Percentiles rank a stretch among this genome's conserved stretches.
Evolutionary conservation across 23 red algal genomes (phyloP).

Genomic region (Gracilaria domingensis): DNA sequence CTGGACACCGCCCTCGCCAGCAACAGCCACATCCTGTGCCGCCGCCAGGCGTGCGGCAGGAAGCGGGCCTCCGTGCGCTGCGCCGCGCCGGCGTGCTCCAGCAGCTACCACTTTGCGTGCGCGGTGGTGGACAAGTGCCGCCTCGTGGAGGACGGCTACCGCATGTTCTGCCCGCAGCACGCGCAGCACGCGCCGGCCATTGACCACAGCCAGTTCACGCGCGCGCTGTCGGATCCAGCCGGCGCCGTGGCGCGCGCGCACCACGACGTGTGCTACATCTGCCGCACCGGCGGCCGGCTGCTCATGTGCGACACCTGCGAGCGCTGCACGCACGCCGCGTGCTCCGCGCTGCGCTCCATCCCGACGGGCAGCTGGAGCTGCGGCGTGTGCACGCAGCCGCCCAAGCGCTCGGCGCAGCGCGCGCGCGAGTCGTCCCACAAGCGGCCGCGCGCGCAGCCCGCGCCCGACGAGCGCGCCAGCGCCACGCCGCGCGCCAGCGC

Average conservation of each 20-base stretch:
- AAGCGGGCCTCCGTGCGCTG: constrained; percentile 27
- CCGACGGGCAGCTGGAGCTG: constrained; percentile 59
- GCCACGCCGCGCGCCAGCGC: background rate
- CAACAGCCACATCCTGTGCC: background rate
- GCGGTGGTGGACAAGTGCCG: constrained; percentile 35
- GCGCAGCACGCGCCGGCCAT: constrained; percentile 19
- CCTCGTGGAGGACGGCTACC: constrained; percentile 47
- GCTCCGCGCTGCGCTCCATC: constrained; percentile 33
- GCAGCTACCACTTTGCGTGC: constrained; percentile 44
- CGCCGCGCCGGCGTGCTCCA: background rate
- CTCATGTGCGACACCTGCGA: constrained; percentile 69
- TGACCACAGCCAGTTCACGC: constrained; percentile 43
- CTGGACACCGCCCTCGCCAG: constrained; percentile 1
- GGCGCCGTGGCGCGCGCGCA: background rate
- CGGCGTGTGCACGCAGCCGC: constrained; percentile 20
- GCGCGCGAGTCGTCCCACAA: background rate
- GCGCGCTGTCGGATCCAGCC: background rate
- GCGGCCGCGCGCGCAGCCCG: background rate
- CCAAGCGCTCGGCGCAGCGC: background rate
- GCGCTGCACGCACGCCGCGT: constrained; percentile 39
- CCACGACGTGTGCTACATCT: constrained; percentile 60
- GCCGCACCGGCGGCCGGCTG: constrained; percentile 37
- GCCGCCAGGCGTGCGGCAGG: constrained; percentile 27
- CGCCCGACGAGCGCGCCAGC: background rate
- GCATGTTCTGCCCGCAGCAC: constrained; percentile 41